phyloP scores from a whole-genome alignment of 345 rosid species.

The Lepidium aucheri region DNA sequence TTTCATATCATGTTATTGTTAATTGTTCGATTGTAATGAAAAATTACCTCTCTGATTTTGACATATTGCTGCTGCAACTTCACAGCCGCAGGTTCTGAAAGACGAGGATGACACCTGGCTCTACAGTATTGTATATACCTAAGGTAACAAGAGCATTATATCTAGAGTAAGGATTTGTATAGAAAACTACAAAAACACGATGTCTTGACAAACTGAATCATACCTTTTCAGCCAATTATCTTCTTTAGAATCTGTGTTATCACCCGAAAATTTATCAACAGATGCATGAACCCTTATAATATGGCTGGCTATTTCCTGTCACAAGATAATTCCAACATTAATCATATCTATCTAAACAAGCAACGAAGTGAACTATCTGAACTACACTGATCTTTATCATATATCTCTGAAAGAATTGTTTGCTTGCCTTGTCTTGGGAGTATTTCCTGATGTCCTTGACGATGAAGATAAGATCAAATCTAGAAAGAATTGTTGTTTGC shows the following conservation, averaged over 20 bases:
- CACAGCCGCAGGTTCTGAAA: constrained; percentile 66
- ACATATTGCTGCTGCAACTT: constrained; percentile 76
- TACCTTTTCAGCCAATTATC: constrained; percentile 95
- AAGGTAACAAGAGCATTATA: constrained; percentile 6
- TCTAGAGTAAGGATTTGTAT: constrained; percentile 1
- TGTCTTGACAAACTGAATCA: not conserved
- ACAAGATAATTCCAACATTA: constrained; percentile 13
- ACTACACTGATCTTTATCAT: not conserved
- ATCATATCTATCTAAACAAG: not conserved
- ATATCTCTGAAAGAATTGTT: not conserved
- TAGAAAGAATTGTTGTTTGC: constrained; percentile 92
- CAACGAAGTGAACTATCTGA: not conserved
- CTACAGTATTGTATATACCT: constrained; percentile 87
- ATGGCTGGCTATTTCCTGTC: constrained; percentile 86
- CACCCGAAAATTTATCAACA: constrained; percentile 50
- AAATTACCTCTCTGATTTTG: constrained; percentile 71
- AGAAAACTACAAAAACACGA: not conserved
- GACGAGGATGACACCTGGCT: constrained; percentile 73
- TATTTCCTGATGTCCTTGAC: constrained; percentile 88
- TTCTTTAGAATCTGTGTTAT: constrained; percentile 54
- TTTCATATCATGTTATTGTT: not conserved
- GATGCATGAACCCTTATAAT: constrained; percentile 94
- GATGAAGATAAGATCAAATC: constrained; percentile 92
- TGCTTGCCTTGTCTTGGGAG: constrained; percentile 63
- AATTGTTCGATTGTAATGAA: not conserved